These are phyloP conservation scores for Rostrohypoxylon terebratum DNA, from an alignment of 495 filamentous ascomycete species.

Conservation along the genomic window DNA sequence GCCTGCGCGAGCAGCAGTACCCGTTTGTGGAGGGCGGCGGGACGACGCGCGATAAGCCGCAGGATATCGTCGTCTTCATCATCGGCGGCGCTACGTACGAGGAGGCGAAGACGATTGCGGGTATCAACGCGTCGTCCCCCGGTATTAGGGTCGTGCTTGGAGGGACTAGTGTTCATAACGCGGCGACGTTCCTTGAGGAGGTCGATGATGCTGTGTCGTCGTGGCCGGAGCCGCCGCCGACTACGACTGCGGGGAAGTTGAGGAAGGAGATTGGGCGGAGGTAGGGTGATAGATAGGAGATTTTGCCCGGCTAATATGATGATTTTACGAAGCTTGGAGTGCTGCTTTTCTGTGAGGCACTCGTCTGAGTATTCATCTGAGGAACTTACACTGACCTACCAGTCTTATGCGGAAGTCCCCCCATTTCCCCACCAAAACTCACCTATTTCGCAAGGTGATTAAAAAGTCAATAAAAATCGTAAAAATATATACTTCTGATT, in stretches of 20 bases:
- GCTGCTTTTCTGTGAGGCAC: not conserved
- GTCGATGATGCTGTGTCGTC: conserved; percentile 79
- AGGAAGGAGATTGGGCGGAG: conserved; percentile 70
- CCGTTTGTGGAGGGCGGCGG: conserved; percentile 91
- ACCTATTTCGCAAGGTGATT: too few species aligned
- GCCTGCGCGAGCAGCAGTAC: conserved; percentile 83
- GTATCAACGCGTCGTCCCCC: conserved; percentile 90
- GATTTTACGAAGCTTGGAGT: not conserved
- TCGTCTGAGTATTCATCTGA: not conserved
- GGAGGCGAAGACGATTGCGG: conserved; percentile 92
- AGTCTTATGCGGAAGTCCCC: too few species aligned
- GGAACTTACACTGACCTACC: too few species aligned
- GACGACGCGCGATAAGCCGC: conserved; percentile 89
- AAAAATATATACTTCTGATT: too few species aligned
- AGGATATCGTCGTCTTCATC: conserved; percentile 95
- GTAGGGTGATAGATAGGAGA: conserved; percentile 37
- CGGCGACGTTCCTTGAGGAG: conserved; percentile 86
- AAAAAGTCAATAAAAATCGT: too few species aligned
- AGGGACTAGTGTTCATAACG: conserved; percentile 87
- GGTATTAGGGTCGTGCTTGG: conserved; percentile 90
- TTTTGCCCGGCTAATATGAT: not conserved
- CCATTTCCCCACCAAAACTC: too few species aligned
- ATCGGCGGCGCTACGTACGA: conserved; percentile 94
- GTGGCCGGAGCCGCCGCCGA: conserved; percentile 81
- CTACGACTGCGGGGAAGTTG: conserved; percentile 77